Evolutionary conservation across 2,329 filamentous ascomycete genomes (phyloP).

Genomic region (Phaeophleospora eucalypticola): DNA sequence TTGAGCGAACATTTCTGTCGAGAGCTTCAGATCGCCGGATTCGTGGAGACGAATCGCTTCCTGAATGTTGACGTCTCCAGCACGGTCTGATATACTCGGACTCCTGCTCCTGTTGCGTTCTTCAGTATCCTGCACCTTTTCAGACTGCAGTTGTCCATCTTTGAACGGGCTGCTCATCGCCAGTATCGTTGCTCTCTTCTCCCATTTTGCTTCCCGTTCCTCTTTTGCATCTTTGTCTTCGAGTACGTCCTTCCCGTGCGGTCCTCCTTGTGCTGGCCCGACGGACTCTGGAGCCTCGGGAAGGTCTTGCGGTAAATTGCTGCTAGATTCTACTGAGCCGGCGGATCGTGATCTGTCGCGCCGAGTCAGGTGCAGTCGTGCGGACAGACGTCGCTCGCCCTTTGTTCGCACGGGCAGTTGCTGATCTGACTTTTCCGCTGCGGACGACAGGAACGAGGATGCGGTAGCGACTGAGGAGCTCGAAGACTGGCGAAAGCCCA

Average conservation of each 20-base stretch:
- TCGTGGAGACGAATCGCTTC: conserved; percentile 95
- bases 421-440: conserved; percentile 12
- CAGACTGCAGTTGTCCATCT: conserved; percentile 27
- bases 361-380: conserved; percentile 69
- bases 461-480: conserved; percentile 26
- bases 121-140: conserved; percentile 4
- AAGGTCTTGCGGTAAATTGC: conserved; percentile 73
- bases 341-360: conserved; percentile 42
- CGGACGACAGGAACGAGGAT: conserved; percentile 6
- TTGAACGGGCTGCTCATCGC: conserved; percentile 53
- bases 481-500: conserved; percentile 35
- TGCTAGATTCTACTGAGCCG: conserved; percentile 56
- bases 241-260: background rate
- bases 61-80: conserved; percentile 66
- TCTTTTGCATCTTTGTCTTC: conserved; percentile 34
- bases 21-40: conserved; percentile 68
- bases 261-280: conserved; percentile 18
- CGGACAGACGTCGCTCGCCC: conserved; percentile 54
- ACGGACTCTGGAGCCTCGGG: conserved; percentile 72
- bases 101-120: conserved; percentile 27
- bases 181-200: conserved; percentile 85
- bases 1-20: conserved; percentile 78
- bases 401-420: conserved; percentile 27
- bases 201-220: conserved; percentile 74
- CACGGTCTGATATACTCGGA: conserved; percentile 33